Base-by-base conservation (phyloP, 805 yeast genomes). In the Suhomyces sp. region DNA sequence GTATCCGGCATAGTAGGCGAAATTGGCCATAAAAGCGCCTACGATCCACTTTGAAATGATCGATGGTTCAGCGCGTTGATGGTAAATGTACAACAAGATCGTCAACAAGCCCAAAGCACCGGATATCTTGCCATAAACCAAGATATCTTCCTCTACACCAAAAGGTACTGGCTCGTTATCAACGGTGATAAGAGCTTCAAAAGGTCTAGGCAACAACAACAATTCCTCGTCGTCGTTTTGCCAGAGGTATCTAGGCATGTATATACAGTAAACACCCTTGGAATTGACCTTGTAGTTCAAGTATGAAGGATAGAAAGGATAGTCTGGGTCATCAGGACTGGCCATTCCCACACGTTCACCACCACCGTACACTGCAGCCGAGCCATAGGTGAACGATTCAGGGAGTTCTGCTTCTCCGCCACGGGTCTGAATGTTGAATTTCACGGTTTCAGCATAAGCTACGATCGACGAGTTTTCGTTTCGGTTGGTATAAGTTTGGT, bases 231-330 rank as follows among this genome's bases (percentile, higher is more conserved):
- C 24, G 9, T 22, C 33, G 27, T 43, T 22, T 17, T 27, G 35
- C 47, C 39, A 15, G 39, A 43, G 17, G 45, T 50, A 52, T 10
- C 52, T 41, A 9, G 58, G 58, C 31, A 52, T 17, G 46, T 55
- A 55, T 44, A 55, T 44, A 48, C 58, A 55, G 53, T 55, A 55
- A 20, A 46, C 50, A 12, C 58, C 55, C 2, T 48, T 46, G 10
- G 17, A 13, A 2, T 43, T 22, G 31, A 55, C 47, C 15, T 43
- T 31, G 48, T 51, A 51, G n/a, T 40, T 27, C 31, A 46, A 19
- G 13, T 19, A 6, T 1, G 21, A 15, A 1, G 37, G 31, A 5
- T 37, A 43, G 17, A 44, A 31, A 15, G 31, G 33, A 13, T 22
- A n/a, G 39, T 43, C 47, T 15, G 46, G 49, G 10, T 29, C 53